Percentiles rank a stretch among this genome's conserved stretches.
phyloP scores from a whole-genome alignment of 306 rosid genomes.

The Gillenia trifoliata region DNA sequence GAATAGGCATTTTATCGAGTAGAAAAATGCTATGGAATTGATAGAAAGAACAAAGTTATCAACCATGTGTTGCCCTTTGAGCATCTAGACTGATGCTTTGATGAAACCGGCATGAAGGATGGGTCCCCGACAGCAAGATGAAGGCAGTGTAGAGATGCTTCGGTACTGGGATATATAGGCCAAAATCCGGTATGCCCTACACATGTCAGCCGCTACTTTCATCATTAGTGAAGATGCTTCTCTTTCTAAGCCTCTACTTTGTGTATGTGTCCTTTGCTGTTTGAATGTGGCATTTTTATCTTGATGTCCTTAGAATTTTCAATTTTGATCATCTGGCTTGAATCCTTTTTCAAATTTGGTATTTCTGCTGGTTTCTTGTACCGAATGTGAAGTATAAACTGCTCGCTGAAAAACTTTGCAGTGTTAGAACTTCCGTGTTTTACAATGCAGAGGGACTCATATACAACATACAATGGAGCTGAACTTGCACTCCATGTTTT shows the following conservation, averaged over 20 bases:
- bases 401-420: not conserved
- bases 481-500: too few relatives aligned
- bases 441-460: not conserved
- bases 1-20: too few relatives aligned
- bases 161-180: not conserved
- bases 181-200: too few relatives aligned
- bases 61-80: not conserved
- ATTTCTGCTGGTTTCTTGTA: not conserved
- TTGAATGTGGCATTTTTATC: not conserved
- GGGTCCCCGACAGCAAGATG: not conserved
- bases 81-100: not conserved
- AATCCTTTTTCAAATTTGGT: not conserved
- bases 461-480: not conserved
- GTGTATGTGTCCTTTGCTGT: too few relatives aligned
- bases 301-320: not conserved
- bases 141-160: not conserved
- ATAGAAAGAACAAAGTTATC: too few relatives aligned
- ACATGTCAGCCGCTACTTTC: not conserved
- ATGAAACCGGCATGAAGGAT: not conserved
- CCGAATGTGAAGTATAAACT: not conserved
- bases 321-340: not conserved
- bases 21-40: too few relatives aligned
- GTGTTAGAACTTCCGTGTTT: not conserved
- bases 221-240: slow-evolving; percentile 5
- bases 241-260: not conserved